Evolutionary conservation across 208 protist species (phyloP).

Genomic region (Acanthamoeba triangularis): DNA sequence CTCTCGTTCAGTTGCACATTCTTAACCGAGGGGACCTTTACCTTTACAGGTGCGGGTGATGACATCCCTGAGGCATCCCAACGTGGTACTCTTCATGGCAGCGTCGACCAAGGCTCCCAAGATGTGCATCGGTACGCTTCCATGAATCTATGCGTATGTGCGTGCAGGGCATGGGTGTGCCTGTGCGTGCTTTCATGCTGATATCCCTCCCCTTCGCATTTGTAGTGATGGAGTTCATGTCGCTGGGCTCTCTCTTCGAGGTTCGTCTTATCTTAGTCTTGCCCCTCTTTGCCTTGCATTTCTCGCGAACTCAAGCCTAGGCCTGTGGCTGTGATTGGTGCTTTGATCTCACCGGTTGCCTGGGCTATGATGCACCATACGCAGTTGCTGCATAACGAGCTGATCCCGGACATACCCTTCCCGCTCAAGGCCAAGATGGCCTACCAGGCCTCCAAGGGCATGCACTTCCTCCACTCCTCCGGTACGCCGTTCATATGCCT

Average conservation of each 20-base stretch:
- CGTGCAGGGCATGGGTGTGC: no score
- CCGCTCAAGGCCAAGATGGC: neutral
- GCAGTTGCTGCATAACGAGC: slow-evolving; percentile 55
- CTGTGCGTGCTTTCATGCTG: no score
- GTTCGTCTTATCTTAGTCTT: neutral
- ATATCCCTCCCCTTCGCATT: no score
- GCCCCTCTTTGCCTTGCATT: no score
- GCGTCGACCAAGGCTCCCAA: neutral
- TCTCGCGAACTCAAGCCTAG: no score
- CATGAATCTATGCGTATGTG: neutral
- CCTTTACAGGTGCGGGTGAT: slow-evolving; percentile 53
- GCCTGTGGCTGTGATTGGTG: neutral
- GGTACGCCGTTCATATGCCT: no score
- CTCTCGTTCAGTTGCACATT: neutral
- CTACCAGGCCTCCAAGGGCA: slow-evolving; percentile 51
- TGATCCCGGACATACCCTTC: slow-evolving; percentile 10
- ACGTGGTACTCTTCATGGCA: slow-evolving; percentile 66
- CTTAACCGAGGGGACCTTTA: no score
- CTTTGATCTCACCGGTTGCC: neutral
- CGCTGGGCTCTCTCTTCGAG: slow-evolving; percentile 14
- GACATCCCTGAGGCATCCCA: neutral
- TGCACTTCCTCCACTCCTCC: slow-evolving; percentile 68
- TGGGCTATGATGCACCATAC: neutral
- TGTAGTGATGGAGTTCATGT: slow-evolving; percentile 38
- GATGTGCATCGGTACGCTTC: slow-evolving; percentile 7